Evolutionary conservation across 176 grass and related monocot species (phyloP), one percentile per base, ranked within the genome.

Genomic region (Eragrostis curvula): DNA sequence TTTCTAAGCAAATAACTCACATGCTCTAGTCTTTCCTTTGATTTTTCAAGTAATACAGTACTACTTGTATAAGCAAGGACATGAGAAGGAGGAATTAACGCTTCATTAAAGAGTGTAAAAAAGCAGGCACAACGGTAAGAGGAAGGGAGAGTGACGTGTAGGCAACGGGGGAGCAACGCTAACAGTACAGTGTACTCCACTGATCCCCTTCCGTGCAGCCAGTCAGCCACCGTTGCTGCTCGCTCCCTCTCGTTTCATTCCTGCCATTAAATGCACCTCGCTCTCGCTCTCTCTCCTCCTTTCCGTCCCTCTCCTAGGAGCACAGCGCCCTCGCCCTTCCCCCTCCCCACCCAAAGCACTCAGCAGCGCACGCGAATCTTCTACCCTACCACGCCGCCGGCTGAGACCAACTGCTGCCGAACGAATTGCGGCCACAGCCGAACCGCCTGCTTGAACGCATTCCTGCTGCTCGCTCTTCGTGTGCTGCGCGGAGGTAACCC

Each of bases 201-300:
- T 44, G 40, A 16, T 30, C 20, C 15, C 21, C 65, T 67, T n/a
- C n/a, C n/a, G n/a, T n/a, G n/a, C n/a, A n/a, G n/a, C 12, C 75
- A 49, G 17, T 15, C 49, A 17, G 51, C 13, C 9, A 30, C 65
- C 39, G 55, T 32, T 41, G 69, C 30, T 44, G 5, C 13, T 61
- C 40, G 24, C 27, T 32, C 12, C 12, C 5, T 43, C 66, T 60
- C 81, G 23, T 60, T 25, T 13, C 23, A 75, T 88, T 88, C 75
- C 81, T 69, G n/a, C 30, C 53, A 30, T 52, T 88, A 84, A 84
- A 79, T 84, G 81, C 81, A 30, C 68, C 30, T 67, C 72, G 8
- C 66, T 52, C n/a, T 85, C 74, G 69, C 52, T 65, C 56, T 7
- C n/a, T n/a, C n/a, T n/a, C n/a, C n/a, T 56, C 14, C 60, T 48